These are phyloP conservation scores for Fraxinus velutina DNA, from an alignment of 305 asterid species.

Conservation along the genomic window DNA sequence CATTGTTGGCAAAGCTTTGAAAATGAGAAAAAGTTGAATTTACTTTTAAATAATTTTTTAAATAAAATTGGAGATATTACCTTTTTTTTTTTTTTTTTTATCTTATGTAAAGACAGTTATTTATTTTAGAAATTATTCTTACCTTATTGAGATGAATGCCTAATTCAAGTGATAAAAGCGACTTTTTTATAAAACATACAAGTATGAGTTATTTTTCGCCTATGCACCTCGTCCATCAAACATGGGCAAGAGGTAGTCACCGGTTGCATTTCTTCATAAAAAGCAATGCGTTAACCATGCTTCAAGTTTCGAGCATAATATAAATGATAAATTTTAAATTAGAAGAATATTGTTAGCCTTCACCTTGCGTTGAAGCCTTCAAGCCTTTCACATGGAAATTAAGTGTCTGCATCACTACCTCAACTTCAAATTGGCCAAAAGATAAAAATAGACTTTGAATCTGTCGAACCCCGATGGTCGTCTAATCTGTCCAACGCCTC, in stretches of 20 bases:
- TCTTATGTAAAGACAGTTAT: background rate
- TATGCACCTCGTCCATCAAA: background rate
- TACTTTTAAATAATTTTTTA: background rate
- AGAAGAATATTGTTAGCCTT: background rate
- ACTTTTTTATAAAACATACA: background rate
- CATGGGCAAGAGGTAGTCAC: background rate
- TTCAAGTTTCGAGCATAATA: background rate
- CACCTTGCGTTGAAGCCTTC: background rate
- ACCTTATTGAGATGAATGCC: background rate
- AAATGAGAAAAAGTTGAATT: background rate
- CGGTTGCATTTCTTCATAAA: background rate
- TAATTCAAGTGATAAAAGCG: background rate
- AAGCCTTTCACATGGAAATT: background rate
- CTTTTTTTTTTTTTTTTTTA: background rate
- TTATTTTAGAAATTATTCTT: background rate
- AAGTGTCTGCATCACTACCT: background rate
- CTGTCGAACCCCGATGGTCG: background rate
- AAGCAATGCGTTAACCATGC: background rate
- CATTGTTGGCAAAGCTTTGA: background rate
- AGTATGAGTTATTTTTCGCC: background rate
- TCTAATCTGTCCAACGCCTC: background rate
- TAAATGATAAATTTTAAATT: background rate
- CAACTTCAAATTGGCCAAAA: background rate
- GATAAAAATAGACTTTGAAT: background rate
- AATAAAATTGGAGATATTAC: background rate